Evolutionary conservation across 352 stramenopile species (phyloP).

Genomic region (Hyaloperonospora arabidopsidis): DNA sequence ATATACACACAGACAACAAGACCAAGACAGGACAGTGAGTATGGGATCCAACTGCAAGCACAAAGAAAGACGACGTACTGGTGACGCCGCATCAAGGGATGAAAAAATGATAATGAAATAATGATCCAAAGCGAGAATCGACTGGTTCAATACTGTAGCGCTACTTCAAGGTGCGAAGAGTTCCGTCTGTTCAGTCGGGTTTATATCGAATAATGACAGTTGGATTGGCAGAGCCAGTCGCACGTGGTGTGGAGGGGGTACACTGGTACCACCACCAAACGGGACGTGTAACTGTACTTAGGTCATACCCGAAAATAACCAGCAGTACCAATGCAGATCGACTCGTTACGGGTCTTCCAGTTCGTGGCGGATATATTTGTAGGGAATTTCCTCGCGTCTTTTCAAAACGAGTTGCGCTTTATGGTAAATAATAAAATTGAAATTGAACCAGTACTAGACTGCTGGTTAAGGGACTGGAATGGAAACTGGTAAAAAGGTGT

Average conservation of each 20-base stretch:
- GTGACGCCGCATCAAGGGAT: conserved; percentile 11
- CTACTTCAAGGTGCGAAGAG: conserved; percentile 4
- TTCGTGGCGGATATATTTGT: conserved; percentile 67
- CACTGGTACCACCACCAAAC: too few relatives aligned
- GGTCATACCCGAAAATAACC: neutral
- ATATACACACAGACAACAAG: neutral
- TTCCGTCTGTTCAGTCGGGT: too few relatives aligned
- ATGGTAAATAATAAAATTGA: conserved; percentile 43
- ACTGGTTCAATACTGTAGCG: neutral
- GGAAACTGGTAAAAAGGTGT: too few relatives aligned
- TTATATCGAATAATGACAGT: too few relatives aligned
- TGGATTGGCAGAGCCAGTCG: too few relatives aligned
- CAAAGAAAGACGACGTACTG: conserved; percentile 15
- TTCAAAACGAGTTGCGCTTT: conserved; percentile 83
- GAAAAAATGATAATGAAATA: neutral
- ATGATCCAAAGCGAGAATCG: neutral
- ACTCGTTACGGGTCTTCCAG: conserved; percentile 50
- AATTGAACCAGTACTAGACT: too few relatives aligned
- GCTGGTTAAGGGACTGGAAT: neutral
- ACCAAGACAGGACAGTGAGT: conserved; percentile 1
- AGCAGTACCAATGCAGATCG: conserved; percentile 45
- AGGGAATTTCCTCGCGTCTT: conserved; percentile 72
- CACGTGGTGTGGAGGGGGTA: too few relatives aligned
- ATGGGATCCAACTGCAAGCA: conserved; percentile 6
- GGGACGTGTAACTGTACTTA: neutral